phyloP scores from a whole-genome alignment of 352 stramenopile genomes.

The Phytophthora tentaculata region DNA sequence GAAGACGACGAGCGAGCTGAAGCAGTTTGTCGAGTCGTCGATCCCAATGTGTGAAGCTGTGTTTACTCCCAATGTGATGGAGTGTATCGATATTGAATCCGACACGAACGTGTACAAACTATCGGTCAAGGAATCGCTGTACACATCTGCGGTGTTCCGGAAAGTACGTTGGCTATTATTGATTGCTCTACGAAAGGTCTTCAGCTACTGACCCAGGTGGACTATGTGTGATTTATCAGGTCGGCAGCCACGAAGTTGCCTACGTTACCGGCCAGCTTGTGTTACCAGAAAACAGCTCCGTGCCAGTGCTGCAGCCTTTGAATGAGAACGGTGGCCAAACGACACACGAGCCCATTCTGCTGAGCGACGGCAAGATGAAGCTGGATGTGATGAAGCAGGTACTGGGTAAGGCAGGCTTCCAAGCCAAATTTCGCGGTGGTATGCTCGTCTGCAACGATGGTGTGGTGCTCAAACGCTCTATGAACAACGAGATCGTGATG shows the following conservation, averaged over 20 bases:
- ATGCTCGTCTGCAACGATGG: conserved; percentile 92
- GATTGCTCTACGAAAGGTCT: neutral
- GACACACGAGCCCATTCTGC: conserved; percentile 80
- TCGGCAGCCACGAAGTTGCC: conserved; percentile 85
- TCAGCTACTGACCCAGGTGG: conserved; percentile 10
- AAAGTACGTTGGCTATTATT: conserved; percentile 53
- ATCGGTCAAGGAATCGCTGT: conserved; percentile 86
- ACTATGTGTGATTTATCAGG: conserved; percentile 38
- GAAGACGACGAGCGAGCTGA: conserved; percentile 80
- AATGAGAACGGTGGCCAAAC: conserved; percentile 43
- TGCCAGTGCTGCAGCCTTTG: conserved; percentile 73
- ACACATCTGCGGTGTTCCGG: conserved; percentile 82
- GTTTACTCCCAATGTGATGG: conserved; percentile 87
- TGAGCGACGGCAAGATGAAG: conserved; percentile 91
- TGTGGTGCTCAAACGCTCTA: conserved; percentile 83
- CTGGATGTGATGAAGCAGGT: conserved; percentile 91
- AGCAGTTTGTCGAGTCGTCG: conserved; percentile 83
- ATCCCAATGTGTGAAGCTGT: conserved; percentile 88
- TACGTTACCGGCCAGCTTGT: conserved; percentile 84
- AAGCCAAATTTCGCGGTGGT: conserved; percentile 89
- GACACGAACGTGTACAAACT: conserved; percentile 92
- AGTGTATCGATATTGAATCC: conserved; percentile 92
- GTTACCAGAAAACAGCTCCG: conserved; percentile 68
- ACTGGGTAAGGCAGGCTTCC: conserved; percentile 84
- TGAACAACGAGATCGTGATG: conserved; percentile 90